Evolutionary conservation across 306 rosid species (phyloP).

Genomic region (Rosa chinensis): DNA sequence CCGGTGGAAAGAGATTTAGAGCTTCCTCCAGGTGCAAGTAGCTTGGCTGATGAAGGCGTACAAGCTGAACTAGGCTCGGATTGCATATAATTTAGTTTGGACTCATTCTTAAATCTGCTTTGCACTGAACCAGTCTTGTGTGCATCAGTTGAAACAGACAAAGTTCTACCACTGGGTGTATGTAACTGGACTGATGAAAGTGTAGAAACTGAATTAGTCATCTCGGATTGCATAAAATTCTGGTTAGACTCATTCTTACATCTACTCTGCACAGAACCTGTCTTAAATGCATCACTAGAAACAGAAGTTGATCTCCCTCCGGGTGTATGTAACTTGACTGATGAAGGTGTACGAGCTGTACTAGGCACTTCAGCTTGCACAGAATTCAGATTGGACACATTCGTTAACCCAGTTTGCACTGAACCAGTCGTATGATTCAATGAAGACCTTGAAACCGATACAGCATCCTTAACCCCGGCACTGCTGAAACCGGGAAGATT

Average conservation of each 20-base stretch:
- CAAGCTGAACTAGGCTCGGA: background rate
- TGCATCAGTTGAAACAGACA: background rate
- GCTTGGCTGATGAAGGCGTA: background rate
- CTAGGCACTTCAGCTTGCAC: slow-evolving; percentile 20
- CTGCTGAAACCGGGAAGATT: slow-evolving; percentile 29
- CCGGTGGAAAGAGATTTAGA: background rate
- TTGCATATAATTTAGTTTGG: background rate
- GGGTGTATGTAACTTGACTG: background rate
- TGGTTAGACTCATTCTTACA: background rate
- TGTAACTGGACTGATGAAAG: background rate
- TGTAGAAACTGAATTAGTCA: background rate
- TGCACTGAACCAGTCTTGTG: slow-evolving; percentile 4
- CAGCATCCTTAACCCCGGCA: slow-evolving; percentile 16
- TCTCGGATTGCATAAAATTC: background rate
- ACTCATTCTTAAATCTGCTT: background rate
- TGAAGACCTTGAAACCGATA: slow-evolving; percentile 29
- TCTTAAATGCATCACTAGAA: background rate
- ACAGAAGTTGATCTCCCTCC: background rate
- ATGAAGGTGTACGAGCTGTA: background rate
- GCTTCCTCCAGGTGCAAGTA: background rate
- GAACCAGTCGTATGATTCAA: slow-evolving; percentile 18
- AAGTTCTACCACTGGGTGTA: background rate
- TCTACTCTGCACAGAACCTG: background rate
- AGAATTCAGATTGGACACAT: slow-evolving; percentile 27
- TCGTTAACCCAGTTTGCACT: slow-evolving; percentile 27